These are phyloP conservation scores for Nothomitra cinnamomea DNA, from an alignment of 2,329 filamentous ascomycete species.

Conservation along the genomic window DNA sequence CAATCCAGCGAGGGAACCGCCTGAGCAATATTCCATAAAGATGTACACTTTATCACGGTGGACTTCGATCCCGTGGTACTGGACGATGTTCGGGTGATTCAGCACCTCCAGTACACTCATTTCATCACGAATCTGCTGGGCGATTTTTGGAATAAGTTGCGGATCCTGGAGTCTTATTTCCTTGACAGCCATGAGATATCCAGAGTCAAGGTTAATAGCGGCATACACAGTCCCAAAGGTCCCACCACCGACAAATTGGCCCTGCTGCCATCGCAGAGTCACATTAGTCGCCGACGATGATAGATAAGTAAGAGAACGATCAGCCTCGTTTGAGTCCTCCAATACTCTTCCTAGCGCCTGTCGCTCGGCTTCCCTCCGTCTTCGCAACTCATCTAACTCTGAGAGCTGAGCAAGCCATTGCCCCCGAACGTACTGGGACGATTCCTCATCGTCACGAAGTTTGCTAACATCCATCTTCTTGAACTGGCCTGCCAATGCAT, in stretches of 20 bases:
- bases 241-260: conserved; percentile 92
- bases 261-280: conserved; percentile 93
- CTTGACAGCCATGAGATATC: conserved; percentile 95
- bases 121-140: conserved; percentile 85
- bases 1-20: conserved; percentile 75
- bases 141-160: conserved; percentile 85
- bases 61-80: conserved; percentile 94
- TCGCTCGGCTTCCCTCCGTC: conserved; percentile 66
- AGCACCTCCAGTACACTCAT: conserved; percentile 93
- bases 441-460: conserved; percentile 69
- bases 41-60: conserved; percentile 99
- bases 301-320: conserved; percentile 82
- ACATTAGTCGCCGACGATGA: conserved; percentile 92
- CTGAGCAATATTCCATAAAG: conserved; percentile 98
- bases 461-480: conserved; percentile 62
- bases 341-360: conserved; percentile 80
- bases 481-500: conserved; percentile 60
- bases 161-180: conserved; percentile 95
- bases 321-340: conserved; percentile 88
- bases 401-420: conserved; percentile 58
- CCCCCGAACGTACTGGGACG: conserved; percentile 53
- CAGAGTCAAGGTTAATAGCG: conserved; percentile 91
- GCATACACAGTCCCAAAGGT: conserved; percentile 97
- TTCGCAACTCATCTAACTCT: conserved; percentile 61
- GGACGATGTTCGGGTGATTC: conserved; percentile 94